These are phyloP conservation scores for Trichoderma oligosporum DNA, from an alignment of 2,329 filamentous ascomycete genomes.

Conservation along the genomic window DNA sequence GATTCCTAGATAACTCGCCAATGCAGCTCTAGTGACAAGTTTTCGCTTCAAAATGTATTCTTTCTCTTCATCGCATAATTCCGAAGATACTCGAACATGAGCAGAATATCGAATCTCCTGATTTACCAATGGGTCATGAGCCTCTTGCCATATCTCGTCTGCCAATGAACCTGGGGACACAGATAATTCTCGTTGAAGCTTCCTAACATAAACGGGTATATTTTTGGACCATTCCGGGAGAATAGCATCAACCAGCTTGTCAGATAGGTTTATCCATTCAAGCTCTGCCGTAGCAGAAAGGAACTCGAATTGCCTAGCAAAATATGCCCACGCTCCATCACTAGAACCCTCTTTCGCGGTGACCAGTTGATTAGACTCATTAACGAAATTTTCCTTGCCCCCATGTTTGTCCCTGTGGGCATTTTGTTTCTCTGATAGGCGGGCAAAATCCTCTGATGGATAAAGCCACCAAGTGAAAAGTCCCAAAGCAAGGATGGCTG, in stretches of 20 bases:
- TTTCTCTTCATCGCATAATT: constrained; percentile 80
- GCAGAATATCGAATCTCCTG: constrained; percentile 85
- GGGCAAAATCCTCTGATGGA: constrained; percentile 41
- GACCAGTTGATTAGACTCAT: constrained; percentile 6
- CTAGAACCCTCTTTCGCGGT: constrained; percentile 26
- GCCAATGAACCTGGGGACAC: constrained; percentile 84
- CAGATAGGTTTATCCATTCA: constrained; percentile 53
- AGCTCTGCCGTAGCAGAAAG: constrained; percentile 54
- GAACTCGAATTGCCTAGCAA: constrained; percentile 46
- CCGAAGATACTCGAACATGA: constrained; percentile 72
- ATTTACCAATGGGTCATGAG: constrained; percentile 76
- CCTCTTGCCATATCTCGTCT: constrained; percentile 89
- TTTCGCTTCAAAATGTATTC: constrained; percentile 67
- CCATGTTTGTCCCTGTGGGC: constrained; percentile 17
- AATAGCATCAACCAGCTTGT: constrained; percentile 64
- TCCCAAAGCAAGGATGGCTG: constrained; percentile 35
- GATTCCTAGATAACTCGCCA: constrained; percentile 79
- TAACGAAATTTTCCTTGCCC: constrained; percentile 22
- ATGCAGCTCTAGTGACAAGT: constrained; percentile 62
- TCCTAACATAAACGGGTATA: constrained; percentile 72
- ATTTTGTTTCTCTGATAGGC: constrained; percentile 28
- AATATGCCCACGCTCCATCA: constrained; percentile 46
- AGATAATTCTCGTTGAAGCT: constrained; percentile 82
- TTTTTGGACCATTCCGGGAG: constrained; percentile 77
- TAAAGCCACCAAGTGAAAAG: constrained; percentile 44